Evolutionary conservation across 106 monocot genomes (phyloP).

Genomic region (Dactylorhiza incarnata): DNA sequence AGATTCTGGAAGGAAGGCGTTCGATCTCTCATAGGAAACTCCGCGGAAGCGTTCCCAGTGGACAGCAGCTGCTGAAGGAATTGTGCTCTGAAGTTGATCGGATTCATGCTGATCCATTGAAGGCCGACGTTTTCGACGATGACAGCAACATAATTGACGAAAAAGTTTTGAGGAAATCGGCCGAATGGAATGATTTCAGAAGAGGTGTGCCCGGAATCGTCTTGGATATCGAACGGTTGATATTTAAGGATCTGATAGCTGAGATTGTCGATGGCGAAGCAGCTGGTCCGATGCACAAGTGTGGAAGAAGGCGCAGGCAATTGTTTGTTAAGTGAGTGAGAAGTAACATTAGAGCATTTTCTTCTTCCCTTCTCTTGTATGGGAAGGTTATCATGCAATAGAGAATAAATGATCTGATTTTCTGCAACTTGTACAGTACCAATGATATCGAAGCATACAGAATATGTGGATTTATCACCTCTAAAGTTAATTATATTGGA

Average conservation of each 20-base stretch:
- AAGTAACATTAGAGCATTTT: background rate
- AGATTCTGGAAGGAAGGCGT: slow-evolving; percentile 19
- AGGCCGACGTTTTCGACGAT: slow-evolving; percentile 7
- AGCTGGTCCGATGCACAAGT: background rate
- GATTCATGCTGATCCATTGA: slow-evolving; percentile 9
- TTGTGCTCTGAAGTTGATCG: slow-evolving; percentile 34
- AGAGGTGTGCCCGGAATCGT: slow-evolving; percentile 24
- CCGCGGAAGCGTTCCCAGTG: slow-evolving; percentile 8
- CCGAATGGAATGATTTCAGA: slow-evolving; percentile 27
- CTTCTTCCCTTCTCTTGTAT: background rate
- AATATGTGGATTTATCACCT: background rate
- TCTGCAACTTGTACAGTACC: slow-evolving; percentile 4
- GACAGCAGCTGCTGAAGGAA: slow-evolving; percentile 27
- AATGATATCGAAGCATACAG: slow-evolving; percentile 3
- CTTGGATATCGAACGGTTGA: slow-evolving; percentile 39
- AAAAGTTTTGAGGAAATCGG: slow-evolving; percentile 7
- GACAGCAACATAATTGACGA: slow-evolving; percentile 14
- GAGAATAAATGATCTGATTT: background rate
- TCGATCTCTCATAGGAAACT: slow-evolving; percentile 6
- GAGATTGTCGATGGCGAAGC: slow-evolving; percentile 26
- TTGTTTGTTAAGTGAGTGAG: slow-evolving; percentile 20
- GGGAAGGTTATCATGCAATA: background rate
- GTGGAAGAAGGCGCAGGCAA: slow-evolving; percentile 21
- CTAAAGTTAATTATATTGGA: background rate
- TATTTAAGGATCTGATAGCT: slow-evolving; percentile 51